phyloP scores from a whole-genome alignment of 176 grass and related monocot species.

The Paspalum notatum region DNA sequence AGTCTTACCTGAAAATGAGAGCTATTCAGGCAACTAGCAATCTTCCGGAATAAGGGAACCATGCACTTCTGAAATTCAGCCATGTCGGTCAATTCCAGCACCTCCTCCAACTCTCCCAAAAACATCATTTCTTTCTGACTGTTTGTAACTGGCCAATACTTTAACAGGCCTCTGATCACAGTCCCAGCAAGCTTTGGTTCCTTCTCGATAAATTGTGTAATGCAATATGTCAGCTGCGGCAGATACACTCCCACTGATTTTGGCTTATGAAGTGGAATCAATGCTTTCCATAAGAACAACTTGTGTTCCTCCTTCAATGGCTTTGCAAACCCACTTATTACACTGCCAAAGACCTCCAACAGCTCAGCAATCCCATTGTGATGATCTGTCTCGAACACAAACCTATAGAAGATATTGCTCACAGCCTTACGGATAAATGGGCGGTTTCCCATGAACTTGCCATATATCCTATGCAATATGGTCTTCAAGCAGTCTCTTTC shows the following conservation, averaged over 20 bases:
- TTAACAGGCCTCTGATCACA: constrained; percentile 82
- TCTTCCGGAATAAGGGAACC: constrained; percentile 72
- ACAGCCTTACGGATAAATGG: constrained; percentile 89
- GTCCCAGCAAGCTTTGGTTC: constrained; percentile 78
- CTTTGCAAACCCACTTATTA: constrained; percentile 88
- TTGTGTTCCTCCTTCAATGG: constrained; percentile 95
- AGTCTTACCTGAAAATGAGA: constrained; percentile 87
- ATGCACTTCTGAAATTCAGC: constrained; percentile 90
- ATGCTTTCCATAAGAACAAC: constrained; percentile 78
- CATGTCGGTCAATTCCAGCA: constrained; percentile 80
- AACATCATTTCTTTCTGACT: constrained; percentile 99
- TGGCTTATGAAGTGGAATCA: constrained; percentile 84
- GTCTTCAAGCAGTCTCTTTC: constrained; percentile 91
- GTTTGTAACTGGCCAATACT: constrained; percentile 90
- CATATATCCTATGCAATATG: constrained; percentile 76
- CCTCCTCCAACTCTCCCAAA: constrained; percentile 93
- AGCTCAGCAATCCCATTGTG: constrained; percentile 91
- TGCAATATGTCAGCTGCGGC: constrained; percentile 83
- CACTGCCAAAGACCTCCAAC: constrained; percentile 85
- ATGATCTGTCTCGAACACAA: constrained; percentile 72
- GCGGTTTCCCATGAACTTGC: constrained; percentile 85
- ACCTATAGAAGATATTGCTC: constrained; percentile 86
- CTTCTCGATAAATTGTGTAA: constrained; percentile 93
- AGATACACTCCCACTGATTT: constrained; percentile 78
- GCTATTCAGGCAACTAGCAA: constrained; percentile 83